Conservation (phyloP, 2,329 filamentous ascomycete genomes). For the Ophiostoma himal-ulmi region DNA sequence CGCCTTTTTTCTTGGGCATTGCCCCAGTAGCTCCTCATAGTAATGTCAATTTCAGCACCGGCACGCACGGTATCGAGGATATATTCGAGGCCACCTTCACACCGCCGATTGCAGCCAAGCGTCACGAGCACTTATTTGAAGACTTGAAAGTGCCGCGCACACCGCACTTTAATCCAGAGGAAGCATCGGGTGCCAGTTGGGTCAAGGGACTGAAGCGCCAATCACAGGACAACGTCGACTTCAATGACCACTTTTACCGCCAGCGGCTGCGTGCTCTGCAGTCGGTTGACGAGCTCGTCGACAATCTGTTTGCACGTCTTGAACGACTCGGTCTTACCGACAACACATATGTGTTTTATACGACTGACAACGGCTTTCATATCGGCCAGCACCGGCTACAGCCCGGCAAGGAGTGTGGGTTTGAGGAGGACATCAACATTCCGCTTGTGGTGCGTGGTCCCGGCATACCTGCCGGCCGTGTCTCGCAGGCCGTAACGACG, state of each 20-base stretch:
- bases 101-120: conserved; percentile 51
- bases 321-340: conserved; percentile 52
- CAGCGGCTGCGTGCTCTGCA: conserved; percentile 48
- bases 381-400: conserved; percentile 53
- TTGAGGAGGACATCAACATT: conserved; percentile 54
- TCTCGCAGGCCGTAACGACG: conserved; percentile 44
- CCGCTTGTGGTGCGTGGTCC: conserved; percentile 58
- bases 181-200: conserved; percentile 44
- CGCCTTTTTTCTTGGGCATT: not conserved
- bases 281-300: conserved; percentile 51
- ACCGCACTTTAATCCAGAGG: conserved; percentile 60
- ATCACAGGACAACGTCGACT: conserved; percentile 39
- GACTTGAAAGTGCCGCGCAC: conserved; percentile 56
- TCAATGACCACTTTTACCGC: conserved; percentile 48
- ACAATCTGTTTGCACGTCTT: conserved; percentile 41
- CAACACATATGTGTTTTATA: conserved; percentile 54
- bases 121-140: conserved; percentile 58
- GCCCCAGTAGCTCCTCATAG: not conserved
- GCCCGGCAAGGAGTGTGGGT: conserved; percentile 53
- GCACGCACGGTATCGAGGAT: not conserved
- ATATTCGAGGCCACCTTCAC: conserved; percentile 32
- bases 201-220: conserved; percentile 39
- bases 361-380: conserved; percentile 52
- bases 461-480: conserved; percentile 41
- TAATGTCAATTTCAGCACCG: not conserved